Evolutionary conservation across 345 rosid genomes (phyloP).

Genomic region (Leavenworthia alabamica): DNA sequence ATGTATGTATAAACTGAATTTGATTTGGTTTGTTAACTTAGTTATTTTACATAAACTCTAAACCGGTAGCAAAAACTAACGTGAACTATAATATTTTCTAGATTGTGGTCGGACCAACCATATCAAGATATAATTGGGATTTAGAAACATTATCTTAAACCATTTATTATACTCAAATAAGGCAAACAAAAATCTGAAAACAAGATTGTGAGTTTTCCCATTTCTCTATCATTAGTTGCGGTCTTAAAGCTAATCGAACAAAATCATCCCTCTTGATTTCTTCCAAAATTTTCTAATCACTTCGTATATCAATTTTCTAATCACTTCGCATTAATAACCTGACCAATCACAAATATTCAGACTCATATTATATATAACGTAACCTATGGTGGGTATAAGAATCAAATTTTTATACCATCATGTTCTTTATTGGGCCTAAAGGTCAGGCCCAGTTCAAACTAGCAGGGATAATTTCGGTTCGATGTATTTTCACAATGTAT

Average conservation of each 20-base stretch:
- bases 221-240: conserved; percentile 9
- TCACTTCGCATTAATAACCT: no score
- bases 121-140: neutral
- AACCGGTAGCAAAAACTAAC: neutral
- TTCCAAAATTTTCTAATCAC: no score
- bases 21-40: neutral
- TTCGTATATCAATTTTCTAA: no score
- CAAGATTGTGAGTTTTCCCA: conserved; percentile 19
- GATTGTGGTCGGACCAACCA: conserved; percentile 4
- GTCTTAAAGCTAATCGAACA: conserved; percentile 21
- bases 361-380: no score
- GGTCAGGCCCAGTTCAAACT: no score
- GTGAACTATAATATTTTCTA: neutral
- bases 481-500: no score
- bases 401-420: no score
- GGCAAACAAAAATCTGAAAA: conserved; percentile 2
- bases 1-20: neutral
- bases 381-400: no score
- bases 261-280: conserved; percentile 24
- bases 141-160: conserved; percentile 6
- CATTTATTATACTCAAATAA: neutral
- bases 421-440: no score
- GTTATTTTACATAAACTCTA: neutral
- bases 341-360: no score
- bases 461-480: no score